Base-by-base conservation (phyloP, 352 stramenopile species). In the Globisporangium uncinulatum region DNA sequence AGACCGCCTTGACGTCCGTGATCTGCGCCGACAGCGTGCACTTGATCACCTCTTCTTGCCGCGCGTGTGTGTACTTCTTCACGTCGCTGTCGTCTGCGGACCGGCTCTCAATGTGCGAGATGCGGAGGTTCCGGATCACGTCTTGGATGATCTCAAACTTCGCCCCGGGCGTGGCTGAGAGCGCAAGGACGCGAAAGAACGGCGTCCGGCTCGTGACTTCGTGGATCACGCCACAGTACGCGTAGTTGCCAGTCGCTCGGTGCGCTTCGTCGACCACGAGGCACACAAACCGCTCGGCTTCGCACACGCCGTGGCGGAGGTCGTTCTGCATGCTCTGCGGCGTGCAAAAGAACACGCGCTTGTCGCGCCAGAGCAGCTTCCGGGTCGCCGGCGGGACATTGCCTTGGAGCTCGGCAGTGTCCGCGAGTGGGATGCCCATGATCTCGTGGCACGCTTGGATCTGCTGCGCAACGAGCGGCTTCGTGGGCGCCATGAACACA, bases 221-320 rank as follows among this genome's bases (percentile, higher is more conserved):
- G 47, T 88, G 69, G n/a, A 95, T 83, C 36, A 99, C 88, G n/a
- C 77, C 84, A 45, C 87, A 94, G 64, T 99, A 99, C 4, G 97
- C 92, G 69, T 99, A 99, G 51, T 99, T 97, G 24, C 96, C 96
- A 1, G 86, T 98, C 0, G 97, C 96, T 11, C 93, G 88, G 72
- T 99, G 97, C 1, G 96, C 97, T 77, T 99, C 97, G 65, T 99
- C 97, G 42, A 99, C 70, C 0, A 99, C 96, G 37, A 99, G 67
- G 59, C 96, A 99, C 15, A 98, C 96, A 58, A 99, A 88, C 8
- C 76, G 70, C 49, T 87, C 71, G 0, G 87, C 79, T 49, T 75
- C 61, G 44, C 85, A 96, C 7, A 94, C 74, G 6, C 79, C 76
- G 20, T 79, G 69, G 39, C 94, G 70, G 39, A 99, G 71, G 67